Base-by-base conservation (phyloP, 805 yeast species). In the Suhomyces tanzawaensis region DNA sequence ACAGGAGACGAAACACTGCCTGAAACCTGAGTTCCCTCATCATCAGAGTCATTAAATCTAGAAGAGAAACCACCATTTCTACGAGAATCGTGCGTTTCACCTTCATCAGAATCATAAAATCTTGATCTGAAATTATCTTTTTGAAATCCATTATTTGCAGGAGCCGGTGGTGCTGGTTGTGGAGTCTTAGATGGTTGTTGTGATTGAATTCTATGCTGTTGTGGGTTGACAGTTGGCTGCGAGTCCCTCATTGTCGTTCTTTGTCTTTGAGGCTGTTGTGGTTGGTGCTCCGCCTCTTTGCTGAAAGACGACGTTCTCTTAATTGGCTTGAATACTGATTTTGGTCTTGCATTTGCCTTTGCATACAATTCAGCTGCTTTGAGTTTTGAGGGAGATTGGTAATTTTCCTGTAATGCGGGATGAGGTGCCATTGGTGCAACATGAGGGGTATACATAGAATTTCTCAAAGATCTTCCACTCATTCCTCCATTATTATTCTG, bases 281-380 rank as follows among this genome's bases (percentile, higher is more conserved):
- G 24, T 8, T 34, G 34, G 9, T 27, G 16, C 8, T 19, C 27
- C 2, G 26, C 7, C 12, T 47, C 66, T 49, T 75, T 80, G 46
- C 76, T 80, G 52, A 76, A 82, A 26, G 87, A 80, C 0, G 88
- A 81, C 35, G 57, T 66, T 51, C 65, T 60, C 51, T 46, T 66
- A 23, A 66, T 63, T 31, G 69, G 67, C 17, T 69, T 72, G 51
- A 67, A 64, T 2, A 53, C 47, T 29, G 71, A 64, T 12, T 43
- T 41, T 2, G 74, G 72, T 40, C 74, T 58, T 46, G 66, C 61
- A 39, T 64, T 67, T 2, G 82, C 80, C 49, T 65, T 66, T 26
- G 77, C 76, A 52, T 74, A 79, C 21, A 76, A 53, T 29, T 76
- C 77, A 1, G 79, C 81, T 7, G 82, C 83, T 44, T 53, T 60